A percentile compares a stretch with the other conserved stretches of the same genome.
These are phyloP conservation scores for Canavalia gladiata DNA, from an alignment of 306 rosid species.

Conservation along the genomic window DNA sequence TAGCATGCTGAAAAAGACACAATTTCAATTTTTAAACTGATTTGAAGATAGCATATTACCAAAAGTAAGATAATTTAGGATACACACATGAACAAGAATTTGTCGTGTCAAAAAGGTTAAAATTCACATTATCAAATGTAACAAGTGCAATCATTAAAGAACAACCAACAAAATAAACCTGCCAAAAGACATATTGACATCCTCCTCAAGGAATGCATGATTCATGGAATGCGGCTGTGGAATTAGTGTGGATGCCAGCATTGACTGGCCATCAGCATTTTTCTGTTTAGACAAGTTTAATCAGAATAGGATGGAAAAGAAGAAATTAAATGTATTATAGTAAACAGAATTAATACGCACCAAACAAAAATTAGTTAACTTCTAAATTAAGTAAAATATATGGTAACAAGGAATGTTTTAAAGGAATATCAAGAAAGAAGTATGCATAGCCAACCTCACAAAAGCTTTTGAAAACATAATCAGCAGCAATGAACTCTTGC, in stretches of 20 bases:
- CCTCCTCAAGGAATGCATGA: conserved; percentile 79
- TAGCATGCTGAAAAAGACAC: conserved; percentile 78
- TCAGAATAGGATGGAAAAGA: background rate
- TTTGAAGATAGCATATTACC: conserved; percentile 21
- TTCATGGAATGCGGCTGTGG: conserved; percentile 85
- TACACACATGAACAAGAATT: conserved; percentile 26
- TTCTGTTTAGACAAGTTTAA: conserved; percentile 64
- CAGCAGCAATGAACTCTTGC: conserved; percentile 90
- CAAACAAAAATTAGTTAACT: conserved; percentile 13
- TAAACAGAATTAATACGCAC: conserved; percentile 32
- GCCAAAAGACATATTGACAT: conserved; percentile 95
- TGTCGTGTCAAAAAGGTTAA: conserved; percentile 1
- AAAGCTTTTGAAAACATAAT: conserved; percentile 83
- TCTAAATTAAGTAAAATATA: conserved; percentile 22
- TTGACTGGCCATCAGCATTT: conserved; percentile 82
- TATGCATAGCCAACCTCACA: conserved; percentile 79
- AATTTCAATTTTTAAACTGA: conserved; percentile 46
- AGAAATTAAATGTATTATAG: conserved; percentile 25
- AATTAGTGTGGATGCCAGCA: conserved; percentile 93
- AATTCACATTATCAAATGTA: conserved; percentile 2
- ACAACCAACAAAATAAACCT: conserved; percentile 66
- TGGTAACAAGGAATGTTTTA: conserved; percentile 26
- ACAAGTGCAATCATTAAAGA: conserved; percentile 27
- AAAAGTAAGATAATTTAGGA: conserved; percentile 33
- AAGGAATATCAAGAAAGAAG: conserved; percentile 12